Evolutionary conservation across 176 grass and related monocot species (phyloP), one percentile per base, ranked within the genome.

Genomic region (Cenchrus fungigraminus): DNA sequence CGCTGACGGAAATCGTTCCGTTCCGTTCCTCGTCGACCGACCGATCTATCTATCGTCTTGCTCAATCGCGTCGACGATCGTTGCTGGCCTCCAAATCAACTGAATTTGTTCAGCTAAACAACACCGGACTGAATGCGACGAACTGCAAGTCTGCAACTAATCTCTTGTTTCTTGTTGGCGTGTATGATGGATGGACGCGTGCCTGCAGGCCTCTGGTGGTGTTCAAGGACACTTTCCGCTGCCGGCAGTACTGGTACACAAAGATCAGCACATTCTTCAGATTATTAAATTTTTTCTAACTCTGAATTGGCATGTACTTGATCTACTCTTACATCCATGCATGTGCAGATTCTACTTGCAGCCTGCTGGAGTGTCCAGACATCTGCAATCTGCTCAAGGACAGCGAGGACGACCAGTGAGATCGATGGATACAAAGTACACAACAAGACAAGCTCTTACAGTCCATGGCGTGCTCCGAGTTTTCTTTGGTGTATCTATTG

Each of bases 311-410:
- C 15, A 69, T 34, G 4, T 28, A 44, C 31, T 6, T 6, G 16
- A 0, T 28, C 31, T 19, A 25, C 10, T 77, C 54, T 37, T 25
- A 25, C 22, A 25, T 44, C 5, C 76, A 65, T 64, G 12, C n/a
- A 37, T 45, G 8, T 47, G 2, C 3, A 45, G 6, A 25, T 25
- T 0, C 17, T 13, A 12, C 65, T 20, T 57, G 60, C 59, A 95
- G 93, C 72, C 44, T 95, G 31, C 59, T 83, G 32, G 93, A 95
- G 57, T 95, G 93, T 87, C 92, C 93, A 14, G 93, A 92, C 81
- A 76, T 95, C 32, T 95, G 90, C 75, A 95, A 95, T 61, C 78
- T 92, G 4, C 90, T 95, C 79, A 95, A 95, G 88, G 93, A 95
- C 77, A 90, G 88, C 34, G 93, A 92, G 76, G 93, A 95, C 43